A percentile compares a stretch with the other conserved stretches of the same genome.
Evolutionary conservation across 2,329 filamentous ascomycete genomes (phyloP).

Genomic region (Cryphonectria naterciae): DNA sequence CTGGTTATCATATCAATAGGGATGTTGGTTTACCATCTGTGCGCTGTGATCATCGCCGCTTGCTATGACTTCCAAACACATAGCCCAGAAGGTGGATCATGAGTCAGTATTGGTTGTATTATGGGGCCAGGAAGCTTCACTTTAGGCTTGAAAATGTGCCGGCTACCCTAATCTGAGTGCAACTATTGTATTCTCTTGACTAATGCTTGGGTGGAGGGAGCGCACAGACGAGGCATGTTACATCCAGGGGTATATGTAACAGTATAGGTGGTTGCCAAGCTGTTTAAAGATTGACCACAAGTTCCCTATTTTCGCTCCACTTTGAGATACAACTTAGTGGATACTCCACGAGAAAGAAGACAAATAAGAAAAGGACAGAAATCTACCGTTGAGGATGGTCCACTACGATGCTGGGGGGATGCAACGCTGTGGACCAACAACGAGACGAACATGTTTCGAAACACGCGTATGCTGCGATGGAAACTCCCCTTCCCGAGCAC

Average conservation of each 20-base stretch:
- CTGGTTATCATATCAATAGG: background rate
- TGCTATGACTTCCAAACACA: background rate
- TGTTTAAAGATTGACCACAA: background rate
- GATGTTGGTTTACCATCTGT: conserved; percentile 7
- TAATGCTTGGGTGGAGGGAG: background rate
- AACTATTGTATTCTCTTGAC: background rate
- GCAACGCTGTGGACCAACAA: background rate
- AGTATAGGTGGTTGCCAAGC: background rate
- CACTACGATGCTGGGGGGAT: background rate
- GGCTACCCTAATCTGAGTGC: background rate
- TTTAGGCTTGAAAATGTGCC: conserved; percentile 21
- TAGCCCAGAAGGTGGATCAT: background rate
- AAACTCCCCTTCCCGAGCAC: background rate
- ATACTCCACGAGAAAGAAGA: background rate
- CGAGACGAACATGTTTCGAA: conserved; percentile 8
- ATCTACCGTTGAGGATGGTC: background rate
- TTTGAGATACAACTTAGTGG: background rate
- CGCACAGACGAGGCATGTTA: background rate
- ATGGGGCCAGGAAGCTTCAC: conserved; percentile 15
- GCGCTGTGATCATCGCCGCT: conserved; percentile 1
- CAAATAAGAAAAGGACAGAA: background rate
- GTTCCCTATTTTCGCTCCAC: background rate
- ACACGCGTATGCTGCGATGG: background rate
- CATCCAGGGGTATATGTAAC: background rate
- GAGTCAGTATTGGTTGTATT: background rate